phyloP scores from a whole-genome alignment of 352 stramenopile species.

The Globisporangium abappressorium region DNA sequence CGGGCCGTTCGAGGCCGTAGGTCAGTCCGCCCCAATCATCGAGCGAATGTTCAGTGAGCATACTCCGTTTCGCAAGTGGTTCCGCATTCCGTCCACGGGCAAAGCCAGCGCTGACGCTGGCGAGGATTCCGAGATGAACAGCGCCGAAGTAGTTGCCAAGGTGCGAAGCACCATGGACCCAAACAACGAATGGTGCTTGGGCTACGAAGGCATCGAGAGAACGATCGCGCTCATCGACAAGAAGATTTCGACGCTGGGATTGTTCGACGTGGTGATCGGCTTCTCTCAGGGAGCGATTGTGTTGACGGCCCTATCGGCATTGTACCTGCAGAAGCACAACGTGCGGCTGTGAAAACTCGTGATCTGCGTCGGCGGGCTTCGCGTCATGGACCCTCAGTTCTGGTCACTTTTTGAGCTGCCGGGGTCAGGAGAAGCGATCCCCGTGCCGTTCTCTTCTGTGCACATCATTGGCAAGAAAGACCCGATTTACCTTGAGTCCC shows the following conservation, averaged over 20 bases:
- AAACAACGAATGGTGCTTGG: slow-evolving; percentile 14
- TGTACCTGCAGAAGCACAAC: slow-evolving; percentile 28
- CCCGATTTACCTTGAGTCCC: slow-evolving; percentile 36
- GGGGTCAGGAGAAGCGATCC: slow-evolving; percentile 10
- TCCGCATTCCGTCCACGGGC: slow-evolving; percentile 16
- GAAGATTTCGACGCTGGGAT: slow-evolving; percentile 29
- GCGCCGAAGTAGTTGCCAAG: slow-evolving; percentile 19
- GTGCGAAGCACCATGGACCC: not conserved
- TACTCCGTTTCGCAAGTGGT: slow-evolving; percentile 74
- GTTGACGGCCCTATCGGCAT: slow-evolving; percentile 34
- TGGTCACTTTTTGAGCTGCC: slow-evolving; percentile 30
- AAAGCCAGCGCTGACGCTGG: not conserved
- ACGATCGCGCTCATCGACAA: slow-evolving; percentile 36
- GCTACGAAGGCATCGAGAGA: slow-evolving; percentile 27
- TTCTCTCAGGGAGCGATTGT: slow-evolving; percentile 59
- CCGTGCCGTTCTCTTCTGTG: slow-evolving; percentile 36
- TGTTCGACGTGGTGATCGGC: slow-evolving; percentile 47
- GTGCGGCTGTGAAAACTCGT: slow-evolving; percentile 33
- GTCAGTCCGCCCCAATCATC: slow-evolving; percentile 53
- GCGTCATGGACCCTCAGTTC: slow-evolving; percentile 23
- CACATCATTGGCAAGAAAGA: slow-evolving; percentile 56
- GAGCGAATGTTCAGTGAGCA: slow-evolving; percentile 49
- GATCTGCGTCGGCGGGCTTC: slow-evolving; percentile 41
- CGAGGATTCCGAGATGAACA: slow-evolving; percentile 3
- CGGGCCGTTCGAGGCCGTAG: slow-evolving; percentile 44